Evolutionary conservation across 805 yeast species (phyloP).

Genomic region (Candida glaebosa): DNA sequence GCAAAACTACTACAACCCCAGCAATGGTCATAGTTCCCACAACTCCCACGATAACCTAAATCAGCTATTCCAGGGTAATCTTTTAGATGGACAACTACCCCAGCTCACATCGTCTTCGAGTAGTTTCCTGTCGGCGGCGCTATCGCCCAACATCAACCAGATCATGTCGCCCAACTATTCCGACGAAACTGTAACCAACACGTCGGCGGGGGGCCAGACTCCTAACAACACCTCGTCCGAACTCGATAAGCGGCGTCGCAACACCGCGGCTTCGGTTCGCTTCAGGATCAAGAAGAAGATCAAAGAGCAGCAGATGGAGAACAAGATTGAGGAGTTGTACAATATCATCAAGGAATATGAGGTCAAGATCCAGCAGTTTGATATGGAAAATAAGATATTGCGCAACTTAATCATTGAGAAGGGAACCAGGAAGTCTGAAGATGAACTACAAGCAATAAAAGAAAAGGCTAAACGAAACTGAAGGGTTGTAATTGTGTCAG

Average conservation of each 20-base stretch:
- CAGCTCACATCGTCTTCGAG: constrained; percentile 7
- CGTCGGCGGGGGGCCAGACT: constrained; percentile 1
- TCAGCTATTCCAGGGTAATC: not conserved
- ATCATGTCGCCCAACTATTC: constrained; percentile 1
- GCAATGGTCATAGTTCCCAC: not conserved
- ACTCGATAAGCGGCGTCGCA: constrained; percentile 52
- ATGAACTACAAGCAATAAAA: constrained; percentile 33
- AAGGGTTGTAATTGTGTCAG: no score
- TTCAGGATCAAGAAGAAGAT: constrained; percentile 60
- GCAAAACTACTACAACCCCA: constrained; percentile 2
- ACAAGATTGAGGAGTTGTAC: constrained; percentile 38
- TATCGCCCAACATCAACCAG: constrained; percentile 1
- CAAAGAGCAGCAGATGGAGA: constrained; percentile 58
- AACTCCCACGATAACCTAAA: not conserved
- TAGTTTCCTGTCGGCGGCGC: constrained; percentile 2
- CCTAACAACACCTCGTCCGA: constrained; percentile 16
- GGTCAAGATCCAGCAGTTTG: constrained; percentile 47
- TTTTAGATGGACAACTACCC: constrained; percentile 3
- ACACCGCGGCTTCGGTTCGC: constrained; percentile 64
- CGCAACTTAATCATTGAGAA: constrained; percentile 52
- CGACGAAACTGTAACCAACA: constrained; percentile 3
- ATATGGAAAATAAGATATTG: constrained; percentile 59
- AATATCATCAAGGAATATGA: constrained; percentile 46
- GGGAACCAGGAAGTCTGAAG: constrained; percentile 39
- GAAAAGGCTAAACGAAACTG: constrained; percentile 20